Evolutionary conservation across 1,139 yeast species (phyloP), one percentile per base, ranked within the genome.

Genomic region (Saccharomycopsis hybrid): DNA sequence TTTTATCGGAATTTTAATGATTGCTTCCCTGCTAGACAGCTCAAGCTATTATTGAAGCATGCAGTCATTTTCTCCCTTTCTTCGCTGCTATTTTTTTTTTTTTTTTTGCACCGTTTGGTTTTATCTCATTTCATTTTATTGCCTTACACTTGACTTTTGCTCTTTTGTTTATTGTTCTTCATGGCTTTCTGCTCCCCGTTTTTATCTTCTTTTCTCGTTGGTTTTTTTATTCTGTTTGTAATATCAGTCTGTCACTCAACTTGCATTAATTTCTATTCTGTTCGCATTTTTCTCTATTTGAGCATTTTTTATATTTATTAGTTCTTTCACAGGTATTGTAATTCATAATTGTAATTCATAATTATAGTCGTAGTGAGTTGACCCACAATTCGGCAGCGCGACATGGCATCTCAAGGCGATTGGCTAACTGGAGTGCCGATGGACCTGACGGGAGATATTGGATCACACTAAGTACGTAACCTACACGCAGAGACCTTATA

Each of bases 121-220:
- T 32, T 32, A 8, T 32, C 11, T 32, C 11, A 8, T 32, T 32
- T 32, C 11, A 8, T 32, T 32, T 32, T 32, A 8, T 32, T 32
- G 8, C 11, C 11, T 32, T 32, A 8, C 24, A 8, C 24, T 36
- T 36, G 13, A 18, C 24, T 36, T 36, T 46, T 25, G n/a, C 28
- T 28, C 13, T 28, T 46, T 35, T 35, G 7, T 32, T n/a, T 47
- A 25, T 37, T 39, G 32, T 38, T 30, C 33, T 29, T 47, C 35
- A 30, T 43, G 37, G 28, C 33, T 39, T 43, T 39, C 39, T 27
- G 38, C 40, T 43, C 32, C 11, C 31, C 28, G 11, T 18, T 25
- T 25, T 25, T 13, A 11, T 11, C 30, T 41, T 41, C 24, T 28
- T 28, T 41, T 41, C 5, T 28, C 13, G 8, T 41, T 27, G 3